Conservation (phyloP, 768 basidiomycete species). For the Saitozyma podzolica region DNA sequence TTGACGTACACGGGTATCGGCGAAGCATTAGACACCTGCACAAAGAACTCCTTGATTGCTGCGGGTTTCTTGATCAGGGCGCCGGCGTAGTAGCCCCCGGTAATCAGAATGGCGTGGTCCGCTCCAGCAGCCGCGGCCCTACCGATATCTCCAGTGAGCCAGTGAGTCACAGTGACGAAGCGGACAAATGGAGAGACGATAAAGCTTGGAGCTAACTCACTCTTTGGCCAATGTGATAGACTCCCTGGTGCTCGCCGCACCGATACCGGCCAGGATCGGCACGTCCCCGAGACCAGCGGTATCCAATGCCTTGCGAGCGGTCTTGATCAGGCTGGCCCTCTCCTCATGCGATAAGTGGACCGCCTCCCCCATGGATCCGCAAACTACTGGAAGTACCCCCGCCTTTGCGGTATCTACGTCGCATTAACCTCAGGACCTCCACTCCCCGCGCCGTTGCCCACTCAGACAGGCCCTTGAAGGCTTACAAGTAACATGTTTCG, state of each 20-base stretch:
- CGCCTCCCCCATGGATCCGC: slow-evolving; percentile 81
- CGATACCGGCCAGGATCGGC: slow-evolving; percentile 76
- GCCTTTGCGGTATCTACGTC: slow-evolving; percentile 59
- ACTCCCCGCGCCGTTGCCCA: no score
- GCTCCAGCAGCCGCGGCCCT: slow-evolving; percentile 83
- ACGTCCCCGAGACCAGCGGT: slow-evolving; percentile 59
- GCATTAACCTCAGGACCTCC: no score
- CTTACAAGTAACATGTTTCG: slow-evolving; percentile 61
- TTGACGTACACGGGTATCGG: slow-evolving; percentile 60
- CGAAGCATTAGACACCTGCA: slow-evolving; percentile 71
- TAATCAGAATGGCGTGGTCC: slow-evolving; percentile 78
- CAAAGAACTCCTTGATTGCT: slow-evolving; percentile 74
- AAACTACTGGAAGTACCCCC: slow-evolving; percentile 68
- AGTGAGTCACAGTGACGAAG: no score
- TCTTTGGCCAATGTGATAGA: slow-evolving; percentile 68
- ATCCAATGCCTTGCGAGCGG: slow-evolving; percentile 71
- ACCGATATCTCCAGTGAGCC: no score
- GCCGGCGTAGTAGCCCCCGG: slow-evolving; percentile 80
- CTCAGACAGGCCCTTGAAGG: no score
- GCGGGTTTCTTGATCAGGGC: slow-evolving; percentile 59
- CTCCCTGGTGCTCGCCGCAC: slow-evolving; percentile 75
- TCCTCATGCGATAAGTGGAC: slow-evolving; percentile 68
- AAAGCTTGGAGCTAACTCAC: background rate
- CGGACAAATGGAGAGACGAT: no score
- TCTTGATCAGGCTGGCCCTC: slow-evolving; percentile 63